Conservation (phyloP, 2,329 filamentous ascomycete species). For the Trichoderma sp. region DNA sequence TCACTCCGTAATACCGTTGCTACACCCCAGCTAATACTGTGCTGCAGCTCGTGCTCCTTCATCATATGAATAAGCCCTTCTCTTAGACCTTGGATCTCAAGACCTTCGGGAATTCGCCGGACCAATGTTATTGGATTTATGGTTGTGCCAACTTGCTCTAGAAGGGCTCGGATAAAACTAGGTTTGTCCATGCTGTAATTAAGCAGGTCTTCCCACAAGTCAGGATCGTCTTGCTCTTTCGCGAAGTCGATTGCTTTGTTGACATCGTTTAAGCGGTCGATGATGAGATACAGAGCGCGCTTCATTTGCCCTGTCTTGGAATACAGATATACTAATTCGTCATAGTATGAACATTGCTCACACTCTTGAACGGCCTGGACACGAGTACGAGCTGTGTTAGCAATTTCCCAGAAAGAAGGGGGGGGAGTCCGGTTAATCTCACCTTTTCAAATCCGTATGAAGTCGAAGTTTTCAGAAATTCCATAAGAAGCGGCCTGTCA, state of each 20-base stretch:
- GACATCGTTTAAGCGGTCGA: constrained; percentile 89
- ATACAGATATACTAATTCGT: constrained; percentile 93
- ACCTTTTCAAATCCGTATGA: constrained; percentile 85
- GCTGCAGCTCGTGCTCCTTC: constrained; percentile 93
- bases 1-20: constrained; percentile 85
- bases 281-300: constrained; percentile 87
- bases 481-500: constrained; percentile 78
- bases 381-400: neutral
- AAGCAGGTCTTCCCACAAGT: constrained; percentile 93
- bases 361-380: constrained; percentile 72
- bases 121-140: constrained; percentile 93
- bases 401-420: constrained; percentile 28
- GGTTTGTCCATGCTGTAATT: constrained; percentile 98
- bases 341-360: constrained; percentile 77
- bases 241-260: constrained; percentile 92
- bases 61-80: constrained; percentile 90
- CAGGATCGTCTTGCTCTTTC: constrained; percentile 87
- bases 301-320: constrained; percentile 96
- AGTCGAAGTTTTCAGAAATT: constrained; percentile 82
- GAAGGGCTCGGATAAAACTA: constrained; percentile 84
- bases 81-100: constrained; percentile 88
- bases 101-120: constrained; percentile 84
- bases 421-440: constrained; percentile 10
- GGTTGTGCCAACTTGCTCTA: constrained; percentile 91
- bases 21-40: constrained; percentile 88